phyloP scores from a whole-genome alignment of 441 rosid genomes.

The Pelargonium fulgidum region DNA sequence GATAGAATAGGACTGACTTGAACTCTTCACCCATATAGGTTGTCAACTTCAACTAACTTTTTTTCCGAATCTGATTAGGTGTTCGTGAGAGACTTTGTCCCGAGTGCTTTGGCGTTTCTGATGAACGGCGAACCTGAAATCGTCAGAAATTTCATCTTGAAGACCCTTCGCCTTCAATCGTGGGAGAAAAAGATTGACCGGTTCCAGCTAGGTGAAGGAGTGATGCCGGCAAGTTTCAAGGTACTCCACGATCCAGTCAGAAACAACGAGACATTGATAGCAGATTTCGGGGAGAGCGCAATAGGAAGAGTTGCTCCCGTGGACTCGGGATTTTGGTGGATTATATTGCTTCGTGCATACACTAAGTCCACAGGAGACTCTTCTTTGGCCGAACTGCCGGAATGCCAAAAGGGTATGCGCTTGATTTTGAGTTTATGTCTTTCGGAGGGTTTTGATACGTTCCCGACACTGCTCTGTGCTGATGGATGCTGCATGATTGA shows the following conservation, averaged over 20 bases:
- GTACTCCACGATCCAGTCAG: constrained; percentile 76
- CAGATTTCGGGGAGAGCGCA: constrained; percentile 93
- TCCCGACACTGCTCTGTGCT: constrained; percentile 89
- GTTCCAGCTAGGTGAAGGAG: constrained; percentile 92
- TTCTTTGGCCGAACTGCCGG: constrained; percentile 80
- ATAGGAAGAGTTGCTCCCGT: constrained; percentile 97
- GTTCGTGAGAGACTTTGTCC: constrained; percentile 90
- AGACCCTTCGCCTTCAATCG: constrained; percentile 83
- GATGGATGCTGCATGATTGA: constrained; percentile 98
- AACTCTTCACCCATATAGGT: too few relatives aligned
- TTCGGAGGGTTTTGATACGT: constrained; percentile 85
- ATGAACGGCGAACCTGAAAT: constrained; percentile 84
- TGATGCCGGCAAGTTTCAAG: constrained; percentile 94
- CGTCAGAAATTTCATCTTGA: constrained; percentile 74
- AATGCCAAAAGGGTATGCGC: constrained; percentile 93
- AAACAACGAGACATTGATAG: constrained; percentile 67
- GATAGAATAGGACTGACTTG: too few relatives aligned
- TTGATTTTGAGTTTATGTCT: constrained; percentile 75
- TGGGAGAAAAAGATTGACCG: constrained; percentile 93
- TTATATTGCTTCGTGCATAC: constrained; percentile 78
- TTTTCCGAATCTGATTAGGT: constrained; percentile 35
- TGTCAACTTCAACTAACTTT: not conserved
- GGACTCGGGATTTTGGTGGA: constrained; percentile 99
- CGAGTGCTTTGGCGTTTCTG: constrained; percentile 78
- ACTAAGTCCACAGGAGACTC: constrained; percentile 82